These are phyloP conservation scores for Nannizziopsis arthrosporioides DNA, from an alignment of 2,329 filamentous ascomycete species.

Conservation along the genomic window DNA sequence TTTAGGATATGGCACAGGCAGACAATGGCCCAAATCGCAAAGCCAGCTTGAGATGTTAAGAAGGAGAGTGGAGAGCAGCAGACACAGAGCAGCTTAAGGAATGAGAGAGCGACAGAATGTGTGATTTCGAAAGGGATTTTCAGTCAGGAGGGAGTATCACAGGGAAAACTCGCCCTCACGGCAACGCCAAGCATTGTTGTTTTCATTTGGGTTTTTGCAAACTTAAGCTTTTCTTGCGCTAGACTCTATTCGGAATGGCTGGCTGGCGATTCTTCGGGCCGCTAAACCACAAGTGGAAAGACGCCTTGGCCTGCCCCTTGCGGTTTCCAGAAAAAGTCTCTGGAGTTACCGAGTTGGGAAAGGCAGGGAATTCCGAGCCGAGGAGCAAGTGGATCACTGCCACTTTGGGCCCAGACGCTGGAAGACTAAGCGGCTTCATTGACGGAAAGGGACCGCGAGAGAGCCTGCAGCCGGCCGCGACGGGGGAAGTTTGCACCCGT, in stretches of 20 bases:
- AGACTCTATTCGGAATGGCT: background rate
- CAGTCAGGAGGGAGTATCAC: conserved; percentile 11
- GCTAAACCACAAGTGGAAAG: background rate
- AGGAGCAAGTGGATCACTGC: no score
- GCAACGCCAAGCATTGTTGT: background rate
- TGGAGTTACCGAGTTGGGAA: no score
- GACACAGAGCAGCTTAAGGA: background rate
- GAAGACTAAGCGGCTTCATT: no score
- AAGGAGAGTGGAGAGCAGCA: conserved; percentile 4
- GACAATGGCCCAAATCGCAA: background rate
- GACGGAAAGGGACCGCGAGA: no score
- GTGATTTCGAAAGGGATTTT: background rate
- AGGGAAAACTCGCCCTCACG: conserved; percentile 1
- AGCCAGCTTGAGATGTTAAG: background rate
- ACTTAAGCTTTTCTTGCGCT: conserved; percentile 4
- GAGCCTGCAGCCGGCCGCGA: no score
- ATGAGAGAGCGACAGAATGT: conserved; percentile 9
- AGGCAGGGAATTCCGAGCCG: no score
- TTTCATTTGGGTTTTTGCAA: background rate
- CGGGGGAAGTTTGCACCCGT: no score
- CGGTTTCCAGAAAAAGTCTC: no score
- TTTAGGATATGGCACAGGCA: conserved; percentile 13
- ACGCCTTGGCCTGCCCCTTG: background rate
- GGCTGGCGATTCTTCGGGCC: background rate
- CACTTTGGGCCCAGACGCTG: no score